Conservation (phyloP, 352 stramenopile genomes). For the Albugo laibachii region DNA sequence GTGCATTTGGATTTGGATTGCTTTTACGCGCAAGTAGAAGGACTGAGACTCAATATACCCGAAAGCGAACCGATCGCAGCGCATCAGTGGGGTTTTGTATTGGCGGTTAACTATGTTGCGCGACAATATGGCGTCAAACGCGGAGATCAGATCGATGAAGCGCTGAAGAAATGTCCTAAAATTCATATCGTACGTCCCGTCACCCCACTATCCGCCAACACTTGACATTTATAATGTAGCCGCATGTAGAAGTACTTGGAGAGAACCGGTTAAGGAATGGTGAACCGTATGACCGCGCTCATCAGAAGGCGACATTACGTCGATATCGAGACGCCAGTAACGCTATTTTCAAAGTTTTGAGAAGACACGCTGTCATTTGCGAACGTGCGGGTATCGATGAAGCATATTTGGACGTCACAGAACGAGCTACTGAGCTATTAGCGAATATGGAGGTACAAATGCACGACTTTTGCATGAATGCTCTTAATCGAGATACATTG, state of each 20-base stretch:
- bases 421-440: slow-evolving; percentile 33
- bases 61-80: slow-evolving; percentile 42
- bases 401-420: slow-evolving; percentile 61
- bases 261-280: slow-evolving; percentile 38
- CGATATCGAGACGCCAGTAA: slow-evolving; percentile 62
- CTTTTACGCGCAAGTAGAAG: slow-evolving; percentile 78
- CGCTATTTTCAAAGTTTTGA: slow-evolving; percentile 50
- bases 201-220: neutral
- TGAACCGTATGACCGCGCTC: slow-evolving; percentile 38
- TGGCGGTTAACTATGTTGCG: slow-evolving; percentile 71
- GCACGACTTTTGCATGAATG: slow-evolving; percentile 24
- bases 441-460: slow-evolving; percentile 6
- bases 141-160: slow-evolving; percentile 38
- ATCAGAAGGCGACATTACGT: slow-evolving; percentile 63
- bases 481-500: slow-evolving; percentile 35
- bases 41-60: slow-evolving; percentile 42
- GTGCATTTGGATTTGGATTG: slow-evolving; percentile 76
- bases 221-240: slow-evolving; percentile 12
- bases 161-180: slow-evolving; percentile 48
- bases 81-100: slow-evolving; percentile 68
- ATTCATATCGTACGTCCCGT: slow-evolving; percentile 41
- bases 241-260: slow-evolving; percentile 61
- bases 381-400: slow-evolving; percentile 72
- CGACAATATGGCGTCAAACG: slow-evolving; percentile 44
- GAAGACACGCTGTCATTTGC: slow-evolving; percentile 22